Evolutionary conservation across 345 rosid species (phyloP), one percentile per base, ranked within the genome.

Genomic region (Melaleuca alternifolia): DNA sequence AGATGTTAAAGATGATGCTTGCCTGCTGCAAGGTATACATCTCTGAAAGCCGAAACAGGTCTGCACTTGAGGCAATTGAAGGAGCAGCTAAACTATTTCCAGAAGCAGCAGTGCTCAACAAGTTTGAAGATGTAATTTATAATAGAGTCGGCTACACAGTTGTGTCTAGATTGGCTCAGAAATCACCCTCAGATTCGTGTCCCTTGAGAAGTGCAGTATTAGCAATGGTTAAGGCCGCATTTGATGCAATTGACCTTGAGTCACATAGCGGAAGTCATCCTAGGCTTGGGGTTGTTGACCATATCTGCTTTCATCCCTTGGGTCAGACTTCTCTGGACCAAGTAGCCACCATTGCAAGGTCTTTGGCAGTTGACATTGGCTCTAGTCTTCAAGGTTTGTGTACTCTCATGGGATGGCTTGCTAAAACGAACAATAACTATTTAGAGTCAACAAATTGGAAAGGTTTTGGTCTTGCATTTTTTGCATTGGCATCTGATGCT

Each of bases 281-380:
- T 51, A 92, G 98, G 44, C 96, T 96, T 87, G 98, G 98, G 87
- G 98, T 97, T 62, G 96, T 97, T 53, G 99, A 97, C 82, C 98
- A 97, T 88, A 91, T 95, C 84, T 96, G 99, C 90, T 95, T 97
- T 90, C 99, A 97, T 88, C 96, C 97, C 7, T 87, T 97, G 90
- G 92, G 90, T 84, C 88, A 59, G 54, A 82, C 96, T 86, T 91
- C 96, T 57, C 59, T 95, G 62, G 93, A 94, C 48, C 96, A 95
- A 86, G 94, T 91, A 62, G 95, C 96, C 54, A 86, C 85, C 48
- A 84, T 94, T 88, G 98, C 99, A 12, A 94, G 89, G 88, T 91
- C 94, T 56, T 88, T 96, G 90, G 98, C 95, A 3, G 91, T 86
- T 61, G 97, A 94, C 54, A 89, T 97, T 84, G 97, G 97, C 87